Base-by-base conservation (phyloP, 306 rosid species). In the Cucurbita pepo region DNA sequence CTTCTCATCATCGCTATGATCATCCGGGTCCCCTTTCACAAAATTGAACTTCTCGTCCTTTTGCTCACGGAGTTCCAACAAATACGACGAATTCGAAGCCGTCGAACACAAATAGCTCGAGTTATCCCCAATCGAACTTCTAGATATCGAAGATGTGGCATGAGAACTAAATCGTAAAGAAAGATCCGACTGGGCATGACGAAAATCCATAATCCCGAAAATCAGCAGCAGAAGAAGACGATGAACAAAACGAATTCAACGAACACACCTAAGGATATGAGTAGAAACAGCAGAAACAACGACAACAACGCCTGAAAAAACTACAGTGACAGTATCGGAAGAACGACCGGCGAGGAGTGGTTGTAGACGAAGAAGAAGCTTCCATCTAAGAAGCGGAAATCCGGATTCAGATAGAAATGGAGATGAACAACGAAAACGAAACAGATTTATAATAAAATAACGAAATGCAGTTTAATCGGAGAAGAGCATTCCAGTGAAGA, bases 241-340 rank as follows among this genome's bases (percentile, higher is more conserved):
- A 56, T 10, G 62, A 57, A 57, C n/a, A 48, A 56, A 5, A 52
- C 1, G 47, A 40, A 40, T 44, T 5, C 10, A 52, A 5, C 11
- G 4, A 48, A 36, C 6, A 36, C 6, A 8, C 7, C 74, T 69
- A 85, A 1, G 79, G 80, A 72, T 67, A 89, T 62, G 88, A 1
- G 66, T 54, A 79, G 81, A 43, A 85, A 36, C 91, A 87, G 69
- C 93, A 89, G 85, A 82, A 87, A 56, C 96, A 89, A 55, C 91
- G 91, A 77, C 90, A 91, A 75, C 90, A 86, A 58, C 84, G 79
- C 25, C 83, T 58, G 77, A 79, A 77, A 10, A 48, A 77, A 66
- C 74, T 30, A 77, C 89, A 89, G 14, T 59, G 85, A 60, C 74
- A 85, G 56, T 0, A 74, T 6, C 87, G 91, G 43, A 82, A 72